Evolutionary conservation across 768 basidiomycete genomes (phyloP).

Genomic region (Candolleomyces eurysporus): DNA sequence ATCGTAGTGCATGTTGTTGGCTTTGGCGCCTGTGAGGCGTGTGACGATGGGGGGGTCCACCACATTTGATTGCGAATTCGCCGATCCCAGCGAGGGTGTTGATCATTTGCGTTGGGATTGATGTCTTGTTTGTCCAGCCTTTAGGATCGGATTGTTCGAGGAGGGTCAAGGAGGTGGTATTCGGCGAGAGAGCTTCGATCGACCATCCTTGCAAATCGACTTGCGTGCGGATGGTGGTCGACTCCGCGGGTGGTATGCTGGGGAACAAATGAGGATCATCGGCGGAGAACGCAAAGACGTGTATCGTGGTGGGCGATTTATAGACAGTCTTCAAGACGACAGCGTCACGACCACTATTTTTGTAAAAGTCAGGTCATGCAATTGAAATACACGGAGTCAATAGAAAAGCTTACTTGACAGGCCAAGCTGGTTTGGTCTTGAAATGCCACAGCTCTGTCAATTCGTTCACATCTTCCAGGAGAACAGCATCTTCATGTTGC

Average conservation of each 20-base stretch:
- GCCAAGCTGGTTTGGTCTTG: constrained; percentile 91
- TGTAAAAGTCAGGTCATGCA: constrained; percentile 6
- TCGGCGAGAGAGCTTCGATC: constrained; percentile 92
- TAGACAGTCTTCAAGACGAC: constrained; percentile 94
- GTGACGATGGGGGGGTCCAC: constrained; percentile 95
- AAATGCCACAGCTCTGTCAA: constrained; percentile 92
- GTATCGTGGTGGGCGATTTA: constrained; percentile 92
- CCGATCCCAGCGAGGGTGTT: constrained; percentile 86
- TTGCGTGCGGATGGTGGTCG: constrained; percentile 86
- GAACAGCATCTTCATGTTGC: constrained; percentile 78
- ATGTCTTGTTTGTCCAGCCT: constrained; percentile 94
- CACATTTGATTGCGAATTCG: constrained; percentile 93
- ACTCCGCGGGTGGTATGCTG: constrained; percentile 60
- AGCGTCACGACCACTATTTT: constrained; percentile 76
- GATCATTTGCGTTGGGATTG: constrained; percentile 94
- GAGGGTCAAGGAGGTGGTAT: constrained; percentile 88
- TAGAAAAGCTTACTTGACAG: constrained; percentile 70
- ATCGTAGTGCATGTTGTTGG: constrained; percentile 76
- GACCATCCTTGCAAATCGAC: constrained; percentile 99
- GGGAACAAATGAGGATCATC: constrained; percentile 89
- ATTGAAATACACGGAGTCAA: constrained; percentile 13
- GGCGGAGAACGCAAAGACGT: constrained; percentile 92
- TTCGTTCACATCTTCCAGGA: constrained; percentile 88
- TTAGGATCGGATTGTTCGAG: constrained; percentile 97
- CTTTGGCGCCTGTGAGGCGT: constrained; percentile 74